These are phyloP conservation scores for Aspergillus incahuasiensis DNA, from an alignment of 495 filamentous ascomycete species.

Conservation along the genomic window DNA sequence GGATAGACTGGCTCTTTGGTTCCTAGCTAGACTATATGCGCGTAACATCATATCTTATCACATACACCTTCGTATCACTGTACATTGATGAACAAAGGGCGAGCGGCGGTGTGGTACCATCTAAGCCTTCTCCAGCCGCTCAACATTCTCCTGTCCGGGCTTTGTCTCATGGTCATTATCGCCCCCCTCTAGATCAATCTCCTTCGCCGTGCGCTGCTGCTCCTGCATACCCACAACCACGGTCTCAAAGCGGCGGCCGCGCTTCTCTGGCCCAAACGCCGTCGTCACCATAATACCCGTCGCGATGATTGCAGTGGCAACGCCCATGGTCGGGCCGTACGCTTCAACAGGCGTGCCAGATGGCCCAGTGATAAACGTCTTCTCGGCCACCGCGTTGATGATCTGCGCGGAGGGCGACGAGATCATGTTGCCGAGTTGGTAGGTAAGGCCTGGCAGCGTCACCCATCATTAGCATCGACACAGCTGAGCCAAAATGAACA, in stretches of 20 bases:
- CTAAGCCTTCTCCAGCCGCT: neutral
- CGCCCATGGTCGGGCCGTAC: slow-evolving; percentile 65
- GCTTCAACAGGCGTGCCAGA: slow-evolving; percentile 53
- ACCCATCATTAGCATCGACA: neutral
- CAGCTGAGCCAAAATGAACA: too few relatives aligned
- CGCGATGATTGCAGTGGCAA: slow-evolving; percentile 66
- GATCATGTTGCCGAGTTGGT: slow-evolving; percentile 75
- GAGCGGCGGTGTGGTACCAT: too few relatives aligned
- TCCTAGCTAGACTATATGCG: too few relatives aligned
- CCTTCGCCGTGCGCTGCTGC: slow-evolving; percentile 8
- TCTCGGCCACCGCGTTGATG: slow-evolving; percentile 62
- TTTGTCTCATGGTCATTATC: slow-evolving; percentile 13
- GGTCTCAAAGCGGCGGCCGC: slow-evolving; percentile 62
- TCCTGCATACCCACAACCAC: slow-evolving; percentile 52
- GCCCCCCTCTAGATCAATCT: slow-evolving; percentile 19
- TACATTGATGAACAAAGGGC: too few relatives aligned
- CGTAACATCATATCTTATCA: too few relatives aligned
- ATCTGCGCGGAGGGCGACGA: slow-evolving; percentile 69
- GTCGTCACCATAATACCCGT: slow-evolving; percentile 58
- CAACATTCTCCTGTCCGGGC: neutral
- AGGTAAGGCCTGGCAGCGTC: slow-evolving; percentile 49
- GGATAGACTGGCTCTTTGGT: too few relatives aligned
- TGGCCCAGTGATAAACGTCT: slow-evolving; percentile 38
- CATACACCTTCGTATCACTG: too few relatives aligned
- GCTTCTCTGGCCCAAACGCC: slow-evolving; percentile 53